Evolutionary conservation across 176 grass and related monocot species (phyloP).

Genomic region (Ensete glaucum): DNA sequence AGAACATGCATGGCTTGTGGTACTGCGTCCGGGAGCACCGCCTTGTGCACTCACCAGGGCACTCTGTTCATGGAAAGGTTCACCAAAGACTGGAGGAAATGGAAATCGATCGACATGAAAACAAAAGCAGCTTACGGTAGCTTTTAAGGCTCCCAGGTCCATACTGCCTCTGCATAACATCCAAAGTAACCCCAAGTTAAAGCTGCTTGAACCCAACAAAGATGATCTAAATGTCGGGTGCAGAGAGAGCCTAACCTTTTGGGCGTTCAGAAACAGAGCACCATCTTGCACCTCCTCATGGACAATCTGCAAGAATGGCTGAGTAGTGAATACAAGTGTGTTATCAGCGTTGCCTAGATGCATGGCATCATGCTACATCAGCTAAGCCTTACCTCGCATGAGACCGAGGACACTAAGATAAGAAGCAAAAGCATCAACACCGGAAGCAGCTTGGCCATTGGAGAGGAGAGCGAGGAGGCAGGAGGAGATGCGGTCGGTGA

Average conservation of each 20-base stretch:
- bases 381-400: neutral
- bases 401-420: neutral
- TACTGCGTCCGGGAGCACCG: slow-evolving; percentile 15
- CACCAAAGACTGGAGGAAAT: too few relatives aligned
- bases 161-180: neutral
- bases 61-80: neutral
- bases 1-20: slow-evolving; percentile 20
- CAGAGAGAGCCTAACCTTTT: neutral
- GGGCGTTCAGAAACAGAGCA: neutral
- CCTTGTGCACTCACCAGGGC: slow-evolving; percentile 10
- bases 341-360: too few relatives aligned
- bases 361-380: too few relatives aligned
- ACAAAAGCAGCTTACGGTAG: neutral
- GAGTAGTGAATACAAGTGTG: neutral
- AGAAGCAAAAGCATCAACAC: slow-evolving; percentile 2
- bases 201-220: too few relatives aligned
- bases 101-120: neutral
- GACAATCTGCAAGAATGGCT: neutral
- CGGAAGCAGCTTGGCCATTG: neutral
- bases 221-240: too few relatives aligned
- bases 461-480: neutral
- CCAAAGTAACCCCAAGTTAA: neutral
- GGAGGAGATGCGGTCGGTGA: neutral
- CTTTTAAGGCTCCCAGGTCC: slow-evolving; percentile 1
- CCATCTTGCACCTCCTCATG: neutral